Percentiles rank a stretch among this genome's conserved stretches.
Evolutionary conservation across 192 early-diverging fungal species (phyloP).

Genomic region (Chytriomyces sp.): DNA sequence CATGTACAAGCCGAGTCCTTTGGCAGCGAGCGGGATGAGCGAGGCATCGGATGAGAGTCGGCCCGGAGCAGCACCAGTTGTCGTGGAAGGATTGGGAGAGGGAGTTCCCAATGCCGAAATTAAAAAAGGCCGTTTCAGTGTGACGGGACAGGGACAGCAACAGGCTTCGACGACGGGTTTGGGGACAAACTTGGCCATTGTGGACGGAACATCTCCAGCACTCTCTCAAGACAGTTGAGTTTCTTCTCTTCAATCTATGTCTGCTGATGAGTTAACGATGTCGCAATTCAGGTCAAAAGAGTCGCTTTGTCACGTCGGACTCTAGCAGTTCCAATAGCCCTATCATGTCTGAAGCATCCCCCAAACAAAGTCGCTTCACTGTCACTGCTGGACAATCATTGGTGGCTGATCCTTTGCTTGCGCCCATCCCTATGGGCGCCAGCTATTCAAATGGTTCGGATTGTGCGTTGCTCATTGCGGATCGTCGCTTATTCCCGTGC

Average conservation of each 20-base stretch:
- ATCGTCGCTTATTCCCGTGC: not conserved
- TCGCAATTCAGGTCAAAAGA: not conserved
- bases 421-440: not conserved
- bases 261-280: no score
- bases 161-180: not conserved
- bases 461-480: not conserved
- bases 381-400: conserved; percentile 38
- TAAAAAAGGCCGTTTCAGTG: conserved; percentile 77
- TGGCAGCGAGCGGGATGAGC: conserved; percentile 1
- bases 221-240: conserved; percentile 5
- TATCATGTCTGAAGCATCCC: conserved; percentile 4
- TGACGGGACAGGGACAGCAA: conserved; percentile 43
- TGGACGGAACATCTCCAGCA: not conserved
- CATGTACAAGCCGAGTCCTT: not conserved
- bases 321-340: conserved; percentile 3
- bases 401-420: not conserved
- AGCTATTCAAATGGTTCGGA: not conserved
- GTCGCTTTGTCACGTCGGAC: not conserved
- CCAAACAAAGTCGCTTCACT: conserved; percentile 41
- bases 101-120: conserved; percentile 45
- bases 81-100: no score
- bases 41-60: no score
- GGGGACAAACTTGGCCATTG: not conserved
- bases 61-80: no score
- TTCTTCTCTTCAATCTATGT: not conserved